Conservation (phyloP, 2,329 filamentous ascomycete species). For the Trichoderma asperellum region DNA sequence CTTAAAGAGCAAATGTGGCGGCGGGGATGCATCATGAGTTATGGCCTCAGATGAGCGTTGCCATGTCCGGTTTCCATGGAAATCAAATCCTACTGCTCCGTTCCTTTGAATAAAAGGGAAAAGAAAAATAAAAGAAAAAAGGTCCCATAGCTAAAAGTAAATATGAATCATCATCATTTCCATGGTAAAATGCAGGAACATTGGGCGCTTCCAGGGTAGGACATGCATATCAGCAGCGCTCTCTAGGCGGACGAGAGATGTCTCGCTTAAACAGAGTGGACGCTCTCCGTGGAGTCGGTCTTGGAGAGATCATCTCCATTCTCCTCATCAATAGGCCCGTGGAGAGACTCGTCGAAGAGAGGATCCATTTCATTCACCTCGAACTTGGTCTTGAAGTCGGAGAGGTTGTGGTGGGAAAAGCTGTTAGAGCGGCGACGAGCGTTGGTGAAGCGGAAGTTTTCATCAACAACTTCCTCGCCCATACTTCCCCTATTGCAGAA, state of each 20-base stretch:
- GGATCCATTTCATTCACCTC: constrained; percentile 87
- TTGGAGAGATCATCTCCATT: constrained; percentile 59
- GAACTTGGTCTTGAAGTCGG: constrained; percentile 95
- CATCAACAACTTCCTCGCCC: constrained; percentile 83
- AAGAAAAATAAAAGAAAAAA: not conserved
- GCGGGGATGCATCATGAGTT: constrained; percentile 27
- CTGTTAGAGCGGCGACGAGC: constrained; percentile 91
- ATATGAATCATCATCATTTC: constrained; percentile 37
- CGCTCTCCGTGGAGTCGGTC: constrained; percentile 63
- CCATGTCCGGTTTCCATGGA: constrained; percentile 16
- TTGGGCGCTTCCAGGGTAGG: constrained; percentile 25
- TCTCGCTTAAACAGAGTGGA: constrained; percentile 53
- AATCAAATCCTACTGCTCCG: constrained; percentile 17
- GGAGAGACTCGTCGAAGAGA: constrained; percentile 85
- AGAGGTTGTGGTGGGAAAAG: constrained; percentile 67
- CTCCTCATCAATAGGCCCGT: constrained; percentile 66
- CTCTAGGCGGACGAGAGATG: constrained; percentile 23
- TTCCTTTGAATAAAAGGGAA: not conserved
- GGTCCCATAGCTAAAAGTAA: constrained; percentile 15
- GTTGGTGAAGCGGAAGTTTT: constrained; percentile 81
- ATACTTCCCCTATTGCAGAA: constrained; percentile 69
- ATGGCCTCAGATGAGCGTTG: constrained; percentile 14
- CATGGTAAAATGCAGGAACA: constrained; percentile 32
- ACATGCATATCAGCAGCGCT: constrained; percentile 33
- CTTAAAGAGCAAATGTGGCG: constrained; percentile 29